Percentiles rank a stretch among this genome's conserved stretches.
Evolutionary conservation across 2,329 filamentous ascomycete genomes (phyloP).

Genomic region (Arthrobotrys megalospora): DNA sequence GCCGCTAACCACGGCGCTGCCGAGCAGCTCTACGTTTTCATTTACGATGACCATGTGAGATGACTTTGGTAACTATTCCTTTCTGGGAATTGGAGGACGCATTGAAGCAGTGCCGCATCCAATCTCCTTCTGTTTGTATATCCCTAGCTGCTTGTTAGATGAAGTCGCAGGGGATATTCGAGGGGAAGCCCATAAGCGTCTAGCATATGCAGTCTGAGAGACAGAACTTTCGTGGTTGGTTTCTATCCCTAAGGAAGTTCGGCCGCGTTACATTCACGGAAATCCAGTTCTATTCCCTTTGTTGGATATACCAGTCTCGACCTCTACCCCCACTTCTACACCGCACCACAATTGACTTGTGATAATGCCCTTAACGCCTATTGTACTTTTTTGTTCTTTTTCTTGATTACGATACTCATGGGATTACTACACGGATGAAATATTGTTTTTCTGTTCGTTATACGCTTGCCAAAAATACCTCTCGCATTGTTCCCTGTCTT

Average conservation of each 20-base stretch:
- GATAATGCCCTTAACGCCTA: conserved; percentile 39
- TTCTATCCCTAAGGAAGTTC: not conserved
- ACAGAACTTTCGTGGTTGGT: not conserved
- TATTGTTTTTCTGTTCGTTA: conserved; percentile 15
- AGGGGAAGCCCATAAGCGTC: not conserved
- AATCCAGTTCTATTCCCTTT: not conserved
- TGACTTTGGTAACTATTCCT: not conserved
- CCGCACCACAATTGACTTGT: conserved; percentile 59
- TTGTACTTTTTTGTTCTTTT: conserved; percentile 15
- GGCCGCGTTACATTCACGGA: not conserved
- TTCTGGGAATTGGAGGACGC: conserved; percentile 10
- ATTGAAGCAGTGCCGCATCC: not conserved
- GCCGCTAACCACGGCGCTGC: conserved; percentile 35
- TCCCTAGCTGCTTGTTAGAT: conserved; percentile 6
- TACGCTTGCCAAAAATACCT: conserved; percentile 26
- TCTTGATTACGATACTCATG: conserved; percentile 52
- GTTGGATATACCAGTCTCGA: not conserved
- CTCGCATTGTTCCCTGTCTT: conserved; percentile 25
- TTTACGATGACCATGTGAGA: conserved; percentile 59
- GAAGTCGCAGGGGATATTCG: not conserved
- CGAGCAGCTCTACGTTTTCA: conserved; percentile 55
- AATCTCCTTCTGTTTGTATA: not conserved
- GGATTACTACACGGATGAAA: conserved; percentile 55
- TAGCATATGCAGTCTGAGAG: not conserved
- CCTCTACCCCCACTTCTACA: not conserved